Base-by-base conservation (phyloP, 371 early-diverging fungal species). In the Rhizomucor pusillus region DNA sequence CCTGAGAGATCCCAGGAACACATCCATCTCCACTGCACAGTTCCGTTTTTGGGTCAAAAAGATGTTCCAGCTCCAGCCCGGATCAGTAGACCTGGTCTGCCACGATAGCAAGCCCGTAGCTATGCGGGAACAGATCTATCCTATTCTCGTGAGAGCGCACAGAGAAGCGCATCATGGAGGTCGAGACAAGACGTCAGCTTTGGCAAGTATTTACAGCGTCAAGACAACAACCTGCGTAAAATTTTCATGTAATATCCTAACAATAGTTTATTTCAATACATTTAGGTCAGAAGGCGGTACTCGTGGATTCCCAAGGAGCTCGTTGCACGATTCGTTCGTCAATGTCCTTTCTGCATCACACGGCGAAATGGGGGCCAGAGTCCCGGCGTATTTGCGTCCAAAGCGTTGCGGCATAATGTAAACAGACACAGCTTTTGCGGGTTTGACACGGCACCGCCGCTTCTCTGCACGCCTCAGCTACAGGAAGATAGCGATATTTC, bases 1-100 rank as follows among this genome's bases (percentile, higher is more conserved):
- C 0, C 62, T 84, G 12, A 73, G 73, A 35, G 82, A 84, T 46
- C 84, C 84, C 14, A 66, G 77, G 25, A 84, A 84, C 50, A 84
- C 84, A 0, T 66, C 79, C n/a, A 74, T 81, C 16, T 81, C 84
- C 16, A 84, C 84, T 1, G 84, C 84, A 5, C 84, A 84, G 54
- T 84, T 84, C 54, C 67, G 82, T 10, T 84, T 84, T 54, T 84
- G 84, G 82, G 84, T 79, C 36, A 84, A 84, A 56, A 84, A 82
- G 53, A 84, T 84, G 84, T 84, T 84, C 58, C 69, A 73, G 13
- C 69, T 84, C 6, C 52, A 47, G 37, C 63, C 57, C 64, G 13
- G 65, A 67, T 40, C 55, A 64, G 64, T 59, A 1, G 75, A 77
- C 9, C 54, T 67, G 25, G 78, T 84, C 2, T 80, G 75, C 43